Percentiles rank a stretch among this genome's conserved stretches.
phyloP scores from a whole-genome alignment of 2,329 filamentous ascomycete species.

The Colletotrichum higginsianum region DNA sequence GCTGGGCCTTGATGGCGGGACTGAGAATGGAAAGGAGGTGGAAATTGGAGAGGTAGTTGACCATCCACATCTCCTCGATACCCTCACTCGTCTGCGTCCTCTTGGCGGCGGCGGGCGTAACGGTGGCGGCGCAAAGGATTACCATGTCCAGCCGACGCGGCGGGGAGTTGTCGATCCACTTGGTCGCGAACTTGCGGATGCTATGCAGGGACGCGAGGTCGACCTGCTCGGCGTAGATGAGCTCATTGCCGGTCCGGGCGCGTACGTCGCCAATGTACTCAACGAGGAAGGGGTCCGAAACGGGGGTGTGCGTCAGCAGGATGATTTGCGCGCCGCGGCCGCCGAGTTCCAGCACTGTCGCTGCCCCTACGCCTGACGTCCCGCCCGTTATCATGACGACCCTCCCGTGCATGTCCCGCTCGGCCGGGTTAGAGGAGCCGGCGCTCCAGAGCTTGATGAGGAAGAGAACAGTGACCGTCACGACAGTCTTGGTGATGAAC shows the following conservation, averaged over 20 bases:
- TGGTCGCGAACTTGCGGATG: conserved; percentile 92
- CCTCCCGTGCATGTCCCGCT: conserved; percentile 91
- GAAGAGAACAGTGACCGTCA: conserved; percentile 56
- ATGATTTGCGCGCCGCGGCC: conserved; percentile 89
- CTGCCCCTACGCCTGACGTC: conserved; percentile 91
- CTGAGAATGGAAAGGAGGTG: conserved; percentile 93
- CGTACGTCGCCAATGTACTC: conserved; percentile 95
- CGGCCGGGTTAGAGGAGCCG: conserved; percentile 81
- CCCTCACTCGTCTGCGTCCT: conserved; percentile 80
- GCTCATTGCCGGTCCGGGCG: conserved; percentile 80
- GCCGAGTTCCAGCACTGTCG: conserved; percentile 82
- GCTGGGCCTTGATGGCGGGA: conserved; percentile 91
- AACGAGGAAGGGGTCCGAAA: conserved; percentile 88
- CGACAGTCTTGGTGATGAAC: conserved; percentile 57
- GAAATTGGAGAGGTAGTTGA: conserved; percentile 97
- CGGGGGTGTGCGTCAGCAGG: conserved; percentile 86
- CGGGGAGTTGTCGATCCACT: conserved; percentile 97
- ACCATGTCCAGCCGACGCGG: conserved; percentile 92
- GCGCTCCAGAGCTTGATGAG: conserved; percentile 81
- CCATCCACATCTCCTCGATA: conserved; percentile 90
- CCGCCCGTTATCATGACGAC: conserved; percentile 95
- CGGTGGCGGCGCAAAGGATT: conserved; percentile 85
- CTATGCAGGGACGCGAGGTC: conserved; percentile 91
- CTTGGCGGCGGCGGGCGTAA: conserved; percentile 77
- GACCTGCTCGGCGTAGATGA: conserved; percentile 96